Evolutionary conservation across 257 asterid genomes (phyloP).

Genomic region (Gynochthodes officinalis): DNA sequence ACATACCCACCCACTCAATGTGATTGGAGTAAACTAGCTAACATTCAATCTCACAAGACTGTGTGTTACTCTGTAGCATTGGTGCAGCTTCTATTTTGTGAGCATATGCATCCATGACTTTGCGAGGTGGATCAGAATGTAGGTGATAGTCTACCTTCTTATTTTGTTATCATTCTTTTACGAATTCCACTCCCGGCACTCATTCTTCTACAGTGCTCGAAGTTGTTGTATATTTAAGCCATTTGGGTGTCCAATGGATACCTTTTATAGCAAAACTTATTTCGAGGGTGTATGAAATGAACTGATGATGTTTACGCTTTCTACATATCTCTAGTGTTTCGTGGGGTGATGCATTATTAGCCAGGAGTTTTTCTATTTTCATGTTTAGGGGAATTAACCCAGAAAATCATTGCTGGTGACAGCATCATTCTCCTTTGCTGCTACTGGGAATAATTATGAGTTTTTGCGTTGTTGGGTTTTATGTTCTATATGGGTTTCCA

Average conservation of each 20-base stretch:
- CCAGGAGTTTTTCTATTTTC: too few species aligned
- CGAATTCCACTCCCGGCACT: too few species aligned
- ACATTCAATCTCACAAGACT: not conserved
- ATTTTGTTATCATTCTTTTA: not conserved
- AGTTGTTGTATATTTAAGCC: not conserved
- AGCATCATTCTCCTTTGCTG: not conserved
- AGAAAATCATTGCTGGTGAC: not conserved
- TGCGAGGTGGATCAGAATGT: slow-evolving; percentile 3
- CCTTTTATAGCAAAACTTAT: slow-evolving; percentile 5
- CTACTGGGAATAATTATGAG: not conserved
- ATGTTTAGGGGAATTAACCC: not conserved
- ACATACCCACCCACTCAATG: not conserved
- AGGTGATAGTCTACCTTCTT: not conserved
- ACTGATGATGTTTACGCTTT: not conserved
- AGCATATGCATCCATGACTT: not conserved
- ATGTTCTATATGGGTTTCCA: not conserved
- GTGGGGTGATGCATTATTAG: too few species aligned
- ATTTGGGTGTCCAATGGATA: not conserved
- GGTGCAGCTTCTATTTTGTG: slow-evolving; percentile 25
- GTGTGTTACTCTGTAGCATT: not conserved
- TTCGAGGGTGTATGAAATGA: not conserved
- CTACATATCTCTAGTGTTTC: not conserved
- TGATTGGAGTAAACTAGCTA: not conserved
- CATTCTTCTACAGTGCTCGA: not conserved
- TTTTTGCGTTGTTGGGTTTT: not conserved